Percentiles rank a stretch among this genome's conserved stretches.
phyloP scores from a whole-genome alignment of 768 basidiomycete species.

The Hypholoma sublateritium region DNA sequence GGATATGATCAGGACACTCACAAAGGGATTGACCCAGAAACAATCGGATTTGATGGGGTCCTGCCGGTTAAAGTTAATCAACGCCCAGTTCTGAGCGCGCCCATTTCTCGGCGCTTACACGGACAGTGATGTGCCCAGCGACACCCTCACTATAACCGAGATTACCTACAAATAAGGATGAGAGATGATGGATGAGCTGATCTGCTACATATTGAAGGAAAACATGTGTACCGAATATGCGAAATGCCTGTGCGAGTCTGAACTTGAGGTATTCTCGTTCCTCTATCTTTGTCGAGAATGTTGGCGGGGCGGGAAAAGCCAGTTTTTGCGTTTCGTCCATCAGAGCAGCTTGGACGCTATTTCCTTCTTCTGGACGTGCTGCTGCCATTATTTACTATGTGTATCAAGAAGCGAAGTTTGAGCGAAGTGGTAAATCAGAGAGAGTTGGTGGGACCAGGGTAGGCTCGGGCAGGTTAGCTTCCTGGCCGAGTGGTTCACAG shows the following conservation, averaged over 20 bases:
- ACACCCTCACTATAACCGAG: conserved; percentile 47
- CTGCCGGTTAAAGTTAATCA: conserved; percentile 16
- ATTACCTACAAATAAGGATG: conserved; percentile 22
- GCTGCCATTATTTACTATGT: neutral
- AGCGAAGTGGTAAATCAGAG: neutral
- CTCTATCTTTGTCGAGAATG: conserved; percentile 32
- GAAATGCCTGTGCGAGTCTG: conserved; percentile 44
- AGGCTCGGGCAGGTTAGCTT: neutral
- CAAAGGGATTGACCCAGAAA: conserved; percentile 52
- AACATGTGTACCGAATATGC: conserved; percentile 38
- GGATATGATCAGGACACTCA: conserved; percentile 13
- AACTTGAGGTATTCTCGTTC: conserved; percentile 44
- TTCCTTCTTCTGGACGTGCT: conserved; percentile 2
- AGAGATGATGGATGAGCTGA: neutral
- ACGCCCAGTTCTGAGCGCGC: neutral
- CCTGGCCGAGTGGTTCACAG: conserved; percentile 6
- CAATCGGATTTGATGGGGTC: conserved; percentile 39
- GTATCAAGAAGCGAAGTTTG: neutral
- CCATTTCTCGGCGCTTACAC: conserved; percentile 22
- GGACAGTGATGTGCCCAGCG: conserved; percentile 52
- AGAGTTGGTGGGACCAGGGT: neutral
- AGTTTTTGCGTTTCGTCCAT: conserved; percentile 13
- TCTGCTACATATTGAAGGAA: neutral
- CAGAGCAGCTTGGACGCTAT: conserved; percentile 9
- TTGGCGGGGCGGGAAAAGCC: conserved; percentile 28